A percentile compares a stretch with the other conserved stretches of the same genome.
Evolutionary conservation across 1,284 basidiomycete species (phyloP).

Genomic region (Ustilago esculenta): DNA sequence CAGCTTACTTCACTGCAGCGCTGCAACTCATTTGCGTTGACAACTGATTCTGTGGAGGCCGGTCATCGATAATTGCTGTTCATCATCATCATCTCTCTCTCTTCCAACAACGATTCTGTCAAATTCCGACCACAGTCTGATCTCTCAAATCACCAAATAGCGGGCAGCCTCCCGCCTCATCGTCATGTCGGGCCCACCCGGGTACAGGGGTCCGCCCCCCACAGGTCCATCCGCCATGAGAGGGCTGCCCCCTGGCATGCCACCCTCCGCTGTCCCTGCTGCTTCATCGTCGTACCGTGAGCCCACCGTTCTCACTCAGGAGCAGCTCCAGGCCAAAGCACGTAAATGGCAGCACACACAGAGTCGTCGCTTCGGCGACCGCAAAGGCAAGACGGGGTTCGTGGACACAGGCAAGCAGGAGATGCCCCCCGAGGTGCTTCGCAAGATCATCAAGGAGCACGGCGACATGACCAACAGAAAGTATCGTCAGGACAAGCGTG

Average conservation of each 20-base stretch:
- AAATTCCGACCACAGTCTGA: neutral
- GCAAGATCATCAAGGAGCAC: slow-evolving; percentile 68
- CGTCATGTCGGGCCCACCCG: slow-evolving; percentile 54
- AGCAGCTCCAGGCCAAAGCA: slow-evolving; percentile 82
- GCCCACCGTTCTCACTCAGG: slow-evolving; percentile 74
- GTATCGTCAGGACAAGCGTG: slow-evolving; percentile 98
- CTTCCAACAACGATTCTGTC: no score
- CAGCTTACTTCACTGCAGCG: no score
- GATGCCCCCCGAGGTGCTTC: slow-evolving; percentile 77
- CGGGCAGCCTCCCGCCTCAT: slow-evolving; percentile 1
- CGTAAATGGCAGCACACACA: slow-evolving; percentile 95
- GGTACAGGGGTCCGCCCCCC: slow-evolving; percentile 48
- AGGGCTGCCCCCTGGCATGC: slow-evolving; percentile 45
- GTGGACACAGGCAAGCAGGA: slow-evolving; percentile 90
- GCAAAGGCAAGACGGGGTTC: slow-evolving; percentile 81
- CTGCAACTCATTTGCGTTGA: no score
- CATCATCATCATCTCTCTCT: no score
- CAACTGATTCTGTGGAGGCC: no score
- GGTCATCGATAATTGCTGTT: no score
- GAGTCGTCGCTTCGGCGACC: slow-evolving; percentile 87
- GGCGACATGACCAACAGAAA: slow-evolving; percentile 69
- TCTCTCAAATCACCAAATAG: neutral
- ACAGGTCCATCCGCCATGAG: slow-evolving; percentile 47
- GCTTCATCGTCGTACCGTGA: slow-evolving; percentile 35
- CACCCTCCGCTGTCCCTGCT: slow-evolving; percentile 15